phyloP scores from a whole-genome alignment of 2,329 filamentous ascomycete genomes.

The Pseudogymnoascus sp. region DNA sequence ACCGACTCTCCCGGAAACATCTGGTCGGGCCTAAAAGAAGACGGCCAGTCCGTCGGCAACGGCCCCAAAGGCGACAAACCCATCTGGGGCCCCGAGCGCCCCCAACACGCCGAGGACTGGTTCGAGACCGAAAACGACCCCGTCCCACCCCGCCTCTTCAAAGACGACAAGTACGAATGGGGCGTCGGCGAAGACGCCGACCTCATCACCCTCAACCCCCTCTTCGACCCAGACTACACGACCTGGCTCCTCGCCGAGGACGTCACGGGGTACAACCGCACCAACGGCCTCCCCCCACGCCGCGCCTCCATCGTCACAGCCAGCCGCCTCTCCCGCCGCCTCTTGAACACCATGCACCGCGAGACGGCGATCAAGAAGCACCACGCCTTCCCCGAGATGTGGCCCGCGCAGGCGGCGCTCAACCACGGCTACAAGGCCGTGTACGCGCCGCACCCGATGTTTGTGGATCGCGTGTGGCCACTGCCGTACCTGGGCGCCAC shows the following conservation, averaged over 20 bases:
- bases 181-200: constrained; percentile 87
- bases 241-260: constrained; percentile 76
- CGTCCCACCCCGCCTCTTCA: constrained; percentile 59
- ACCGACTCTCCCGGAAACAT: constrained; percentile 57
- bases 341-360: constrained; percentile 80
- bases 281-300: constrained; percentile 55
- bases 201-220: constrained; percentile 81
- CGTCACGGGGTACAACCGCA: constrained; percentile 73
- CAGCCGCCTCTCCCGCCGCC: constrained; percentile 68
- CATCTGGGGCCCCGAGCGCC: constrained; percentile 78
- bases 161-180: constrained; percentile 77
- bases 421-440: constrained; percentile 93
- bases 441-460: constrained; percentile 81
- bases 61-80: constrained; percentile 44
- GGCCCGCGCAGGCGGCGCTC: constrained; percentile 77
- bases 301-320: constrained; percentile 85
- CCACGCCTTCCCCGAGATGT: constrained; percentile 95
- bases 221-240: constrained; percentile 83
- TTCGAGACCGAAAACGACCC: constrained; percentile 67
- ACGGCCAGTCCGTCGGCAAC: constrained; percentile 24
- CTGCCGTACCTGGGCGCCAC: constrained; percentile 65
- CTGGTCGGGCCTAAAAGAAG: constrained; percentile 43
- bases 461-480: constrained; percentile 81
- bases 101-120: constrained; percentile 58
- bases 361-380: constrained; percentile 80